phyloP scores from a whole-genome alignment of 2,329 filamentous ascomycete species.

The Fusarium ambrosium region DNA sequence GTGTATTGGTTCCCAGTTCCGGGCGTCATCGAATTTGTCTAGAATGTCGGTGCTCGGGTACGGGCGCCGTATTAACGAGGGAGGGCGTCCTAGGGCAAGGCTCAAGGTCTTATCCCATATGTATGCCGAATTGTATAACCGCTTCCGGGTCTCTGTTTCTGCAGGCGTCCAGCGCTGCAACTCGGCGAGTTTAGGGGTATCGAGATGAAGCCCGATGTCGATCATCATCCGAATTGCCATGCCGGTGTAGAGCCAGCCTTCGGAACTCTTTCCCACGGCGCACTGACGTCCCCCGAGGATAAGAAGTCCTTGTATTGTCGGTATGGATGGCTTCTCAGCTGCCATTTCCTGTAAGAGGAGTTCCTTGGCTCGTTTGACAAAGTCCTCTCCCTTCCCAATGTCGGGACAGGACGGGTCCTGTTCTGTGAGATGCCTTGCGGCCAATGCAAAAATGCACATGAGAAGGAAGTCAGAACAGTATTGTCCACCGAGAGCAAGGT shows the following conservation, averaged over 20 bases:
- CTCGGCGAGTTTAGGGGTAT: conserved; percentile 23
- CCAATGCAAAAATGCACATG: conserved; percentile 37
- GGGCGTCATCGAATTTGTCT: background rate
- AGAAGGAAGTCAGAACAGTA: conserved; percentile 41
- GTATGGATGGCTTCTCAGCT: background rate
- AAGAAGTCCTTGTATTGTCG: conserved; percentile 19
- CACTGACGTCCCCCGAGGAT: conserved; percentile 39
- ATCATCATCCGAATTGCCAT: conserved; percentile 43
- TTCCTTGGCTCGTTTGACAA: background rate
- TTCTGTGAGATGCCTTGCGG: conserved; percentile 32
- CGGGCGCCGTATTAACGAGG: conserved; percentile 15
- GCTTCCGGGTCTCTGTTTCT: conserved; percentile 37
- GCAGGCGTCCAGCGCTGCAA: conserved; percentile 35
- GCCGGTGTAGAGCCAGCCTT: conserved; percentile 41
- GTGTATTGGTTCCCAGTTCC: background rate
- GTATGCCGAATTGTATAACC: conserved; percentile 40
- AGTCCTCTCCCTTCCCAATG: background rate
- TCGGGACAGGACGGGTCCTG: background rate
- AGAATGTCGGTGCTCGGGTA: background rate
- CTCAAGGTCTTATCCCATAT: conserved; percentile 43
- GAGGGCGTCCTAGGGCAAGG: conserved; percentile 32
- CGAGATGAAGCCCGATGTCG: conserved; percentile 39
- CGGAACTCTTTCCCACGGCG: conserved; percentile 35
- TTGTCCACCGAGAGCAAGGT: conserved; percentile 35
- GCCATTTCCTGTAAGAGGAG: background rate